Evolutionary conservation across 306 rosid genomes (phyloP).

Genomic region (Rubus parviflorus): DNA sequence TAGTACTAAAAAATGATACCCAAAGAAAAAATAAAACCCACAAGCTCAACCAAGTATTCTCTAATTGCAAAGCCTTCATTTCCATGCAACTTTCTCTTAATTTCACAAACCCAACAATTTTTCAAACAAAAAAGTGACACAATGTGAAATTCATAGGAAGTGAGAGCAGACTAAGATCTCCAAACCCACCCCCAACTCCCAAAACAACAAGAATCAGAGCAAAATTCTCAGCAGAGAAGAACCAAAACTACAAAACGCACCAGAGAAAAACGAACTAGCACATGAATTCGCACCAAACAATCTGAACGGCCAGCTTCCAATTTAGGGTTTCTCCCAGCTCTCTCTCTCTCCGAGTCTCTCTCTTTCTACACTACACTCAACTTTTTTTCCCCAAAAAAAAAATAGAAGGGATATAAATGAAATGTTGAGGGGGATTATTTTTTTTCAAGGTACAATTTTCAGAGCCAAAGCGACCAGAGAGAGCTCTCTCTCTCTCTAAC

Average conservation of each 20-base stretch:
- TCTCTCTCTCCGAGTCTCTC: not conserved
- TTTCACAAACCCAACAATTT: not conserved
- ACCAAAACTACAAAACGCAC: constrained; percentile 37
- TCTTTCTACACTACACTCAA: not conserved
- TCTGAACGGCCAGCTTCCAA: not conserved
- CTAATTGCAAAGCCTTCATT: constrained; percentile 24
- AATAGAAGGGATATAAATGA: constrained; percentile 19
- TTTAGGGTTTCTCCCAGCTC: constrained; percentile 8
- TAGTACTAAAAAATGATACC: not conserved
- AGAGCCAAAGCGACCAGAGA: constrained; percentile 14
- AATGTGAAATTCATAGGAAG: constrained; percentile 18
- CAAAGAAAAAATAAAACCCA: constrained; percentile 16
- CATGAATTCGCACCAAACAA: constrained; percentile 10
- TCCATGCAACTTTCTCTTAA: constrained; percentile 10
- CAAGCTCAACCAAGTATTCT: constrained; percentile 1
- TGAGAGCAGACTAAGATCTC: constrained; percentile 31
- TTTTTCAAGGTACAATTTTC: not conserved
- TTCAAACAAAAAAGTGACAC: not conserved
- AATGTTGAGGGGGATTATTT: constrained; percentile 3
- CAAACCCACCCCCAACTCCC: constrained; percentile 3
- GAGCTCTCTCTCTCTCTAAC: not conserved
- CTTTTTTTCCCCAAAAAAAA: not conserved
- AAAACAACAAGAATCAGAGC: not conserved
- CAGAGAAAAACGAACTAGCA: constrained; percentile 27
- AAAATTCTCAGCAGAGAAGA: not conserved